A percentile compares a stretch with the other conserved stretches of the same genome.
Evolutionary conservation across 768 basidiomycete species (phyloP).

Genomic region (Fistulinella prunicolor): DNA sequence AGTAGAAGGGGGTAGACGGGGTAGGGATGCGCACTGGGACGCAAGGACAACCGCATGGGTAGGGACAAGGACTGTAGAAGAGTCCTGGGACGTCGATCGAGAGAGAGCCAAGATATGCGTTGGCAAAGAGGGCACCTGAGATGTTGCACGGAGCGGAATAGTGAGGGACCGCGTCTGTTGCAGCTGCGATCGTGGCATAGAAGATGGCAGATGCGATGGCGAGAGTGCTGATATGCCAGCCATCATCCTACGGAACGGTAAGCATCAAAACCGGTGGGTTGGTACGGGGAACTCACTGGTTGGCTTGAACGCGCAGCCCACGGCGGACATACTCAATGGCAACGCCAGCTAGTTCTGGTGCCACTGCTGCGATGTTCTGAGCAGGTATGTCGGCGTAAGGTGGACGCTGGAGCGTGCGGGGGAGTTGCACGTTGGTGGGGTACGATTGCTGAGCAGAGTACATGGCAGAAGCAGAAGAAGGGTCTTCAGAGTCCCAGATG

Average conservation of each 20-base stretch:
- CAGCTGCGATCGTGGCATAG: slow-evolving; percentile 31
- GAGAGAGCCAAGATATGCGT: slow-evolving; percentile 54
- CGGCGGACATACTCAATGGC: slow-evolving; percentile 66
- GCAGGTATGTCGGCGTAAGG: slow-evolving; percentile 53
- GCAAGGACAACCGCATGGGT: slow-evolving; percentile 70
- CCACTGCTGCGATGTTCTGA: slow-evolving; percentile 53
- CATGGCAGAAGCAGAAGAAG: slow-evolving; percentile 23
- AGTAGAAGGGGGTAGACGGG: slow-evolving; percentile 44
- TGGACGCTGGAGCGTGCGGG: slow-evolving; percentile 67
- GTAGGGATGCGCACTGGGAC: slow-evolving; percentile 63
- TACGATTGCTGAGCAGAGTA: slow-evolving; percentile 29
- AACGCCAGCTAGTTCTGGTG: slow-evolving; percentile 46
- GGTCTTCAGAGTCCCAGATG: slow-evolving; percentile 35
- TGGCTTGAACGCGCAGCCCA: slow-evolving; percentile 43
- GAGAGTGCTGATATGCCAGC: slow-evolving; percentile 46
- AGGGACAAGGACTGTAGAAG: slow-evolving; percentile 51
- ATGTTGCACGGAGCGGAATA: slow-evolving; percentile 30
- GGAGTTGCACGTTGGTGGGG: slow-evolving; percentile 54
- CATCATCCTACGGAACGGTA: slow-evolving; percentile 36
- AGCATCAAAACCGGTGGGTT: slow-evolving; percentile 25
- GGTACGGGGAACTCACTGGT: slow-evolving; percentile 35
- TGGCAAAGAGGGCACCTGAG: slow-evolving; percentile 33
- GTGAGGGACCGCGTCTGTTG: slow-evolving; percentile 31
- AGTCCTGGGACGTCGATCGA: slow-evolving; percentile 27
- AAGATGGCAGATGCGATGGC: slow-evolving; percentile 40